Evolutionary conservation across 2,329 filamentous ascomycete genomes (phyloP), one percentile per base, ranked within the genome.

Genomic region (Onygena corvina): DNA sequence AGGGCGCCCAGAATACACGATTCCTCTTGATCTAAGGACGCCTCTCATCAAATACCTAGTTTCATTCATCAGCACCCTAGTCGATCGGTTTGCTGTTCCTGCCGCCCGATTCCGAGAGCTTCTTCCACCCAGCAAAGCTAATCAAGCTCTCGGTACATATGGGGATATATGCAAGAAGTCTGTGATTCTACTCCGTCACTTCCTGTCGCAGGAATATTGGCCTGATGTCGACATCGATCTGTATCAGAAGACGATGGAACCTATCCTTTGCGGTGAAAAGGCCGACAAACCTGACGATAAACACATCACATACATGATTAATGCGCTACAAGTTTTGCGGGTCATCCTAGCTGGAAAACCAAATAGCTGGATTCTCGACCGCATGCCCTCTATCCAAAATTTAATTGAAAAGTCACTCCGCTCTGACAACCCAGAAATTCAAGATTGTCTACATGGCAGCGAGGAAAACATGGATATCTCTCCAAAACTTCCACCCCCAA

Each of bases 41-140:
- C 83, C 87, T 64, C 83, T 98, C 71, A 77, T 95, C 44, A 95
- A 94, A 66, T 98, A 96, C 61, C 76, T 98, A 27, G 85, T 96
- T 25, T 86, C 92, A 53, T 96, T 96, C 66, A 94, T 96, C 57
- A 89, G 88, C 1, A 84, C 87, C 46, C 74, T 95, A 18, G 83
- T 84, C 14, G 92, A 96, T 65, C 80, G 89, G 29, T 95, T 85
- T 62, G 81, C 81, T 16, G 77, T 88, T 18, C 83, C 83, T 11
- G 84, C 84, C 18, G 75, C 79, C 11, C 84, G 81, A 29, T 74
- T 79, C 35, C 77, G 79, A 45, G 80, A 84, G 35, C 57, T 71
- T 9, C 61, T 64, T 1, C 63, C 67, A 35, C 18, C 48, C 3
- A n/a, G n/a, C n/a, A 69, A 71, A 20, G 71, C 71, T 29, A 69